A percentile compares a stretch with the other conserved stretches of the same genome.
These are phyloP conservation scores for Crithidia mellificae DNA, from an alignment of 208 protist genomes.

Conservation along the genomic window DNA sequence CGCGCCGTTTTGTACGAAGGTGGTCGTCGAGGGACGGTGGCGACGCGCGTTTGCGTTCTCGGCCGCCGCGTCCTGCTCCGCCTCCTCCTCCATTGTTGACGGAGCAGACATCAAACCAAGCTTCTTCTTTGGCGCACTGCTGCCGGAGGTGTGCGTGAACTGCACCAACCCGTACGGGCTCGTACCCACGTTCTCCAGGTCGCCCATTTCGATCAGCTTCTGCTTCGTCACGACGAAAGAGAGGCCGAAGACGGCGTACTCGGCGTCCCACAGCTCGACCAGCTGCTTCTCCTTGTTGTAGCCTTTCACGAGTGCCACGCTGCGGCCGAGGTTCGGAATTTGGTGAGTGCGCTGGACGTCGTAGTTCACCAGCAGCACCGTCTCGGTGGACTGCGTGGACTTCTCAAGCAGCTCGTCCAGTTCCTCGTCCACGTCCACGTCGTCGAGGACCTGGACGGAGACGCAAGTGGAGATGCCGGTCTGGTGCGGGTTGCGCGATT, in stretches of 20 bases:
- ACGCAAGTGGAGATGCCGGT: constrained; percentile 28
- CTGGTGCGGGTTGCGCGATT: constrained; percentile 52
- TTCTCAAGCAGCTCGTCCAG: constrained; percentile 67
- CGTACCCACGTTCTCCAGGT: constrained; percentile 73
- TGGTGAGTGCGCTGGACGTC: constrained; percentile 67
- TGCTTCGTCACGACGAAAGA: constrained; percentile 53
- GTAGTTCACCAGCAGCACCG: constrained; percentile 85
- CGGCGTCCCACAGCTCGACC: constrained; percentile 80
- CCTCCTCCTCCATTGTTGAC: constrained; percentile 49
- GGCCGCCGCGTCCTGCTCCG: constrained; percentile 32
- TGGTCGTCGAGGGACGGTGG: constrained; percentile 2
- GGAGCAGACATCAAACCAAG: constrained; percentile 52
- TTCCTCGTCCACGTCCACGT: constrained; percentile 73
- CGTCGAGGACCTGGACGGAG: constrained; percentile 70
- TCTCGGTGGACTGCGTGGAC: constrained; percentile 52
- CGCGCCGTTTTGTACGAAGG: constrained; percentile 5
- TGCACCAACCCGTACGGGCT: constrained; percentile 81
- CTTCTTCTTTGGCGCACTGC: constrained; percentile 31
- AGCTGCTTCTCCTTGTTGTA: constrained; percentile 69
- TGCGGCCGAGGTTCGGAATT: constrained; percentile 61
- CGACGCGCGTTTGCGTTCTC: constrained; percentile 9
- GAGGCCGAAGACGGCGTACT: constrained; percentile 85
- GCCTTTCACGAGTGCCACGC: constrained; percentile 71
- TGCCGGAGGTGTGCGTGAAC: constrained; percentile 40
- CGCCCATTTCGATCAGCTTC: constrained; percentile 76